phyloP scores from a whole-genome alignment of 345 rosid genomes.

The Arabis hirsuta region DNA sequence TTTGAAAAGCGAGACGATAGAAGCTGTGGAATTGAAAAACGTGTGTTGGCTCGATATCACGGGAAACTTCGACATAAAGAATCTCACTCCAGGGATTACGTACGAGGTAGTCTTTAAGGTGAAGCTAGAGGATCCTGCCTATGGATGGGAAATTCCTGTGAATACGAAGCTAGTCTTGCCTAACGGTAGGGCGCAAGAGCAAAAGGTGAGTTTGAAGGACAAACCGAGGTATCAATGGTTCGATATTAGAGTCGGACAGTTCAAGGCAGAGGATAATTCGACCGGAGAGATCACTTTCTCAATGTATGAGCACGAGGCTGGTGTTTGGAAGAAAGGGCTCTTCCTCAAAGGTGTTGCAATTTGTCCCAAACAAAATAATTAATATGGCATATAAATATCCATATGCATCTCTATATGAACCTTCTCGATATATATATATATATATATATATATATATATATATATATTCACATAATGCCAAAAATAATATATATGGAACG shows the following conservation, averaged over 20 bases:
- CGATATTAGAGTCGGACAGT: conserved; percentile 59
- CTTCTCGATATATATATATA: background rate
- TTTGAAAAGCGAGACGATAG: conserved; percentile 37
- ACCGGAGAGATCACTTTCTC: conserved; percentile 56
- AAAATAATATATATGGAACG: background rate
- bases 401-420: background rate
- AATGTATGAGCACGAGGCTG: conserved; percentile 53
- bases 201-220: conserved; percentile 40
- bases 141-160: conserved; percentile 65
- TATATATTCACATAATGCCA: background rate
- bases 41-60: conserved; percentile 70
- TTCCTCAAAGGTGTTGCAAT: conserved; percentile 58
- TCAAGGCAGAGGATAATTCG: conserved; percentile 23
- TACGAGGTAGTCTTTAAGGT: conserved; percentile 58
- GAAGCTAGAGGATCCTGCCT: conserved; percentile 50
- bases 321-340: conserved; percentile 70
- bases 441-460: background rate
- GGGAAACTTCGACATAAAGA: conserved; percentile 49
- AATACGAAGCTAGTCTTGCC: conserved; percentile 54
- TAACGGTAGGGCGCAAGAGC: conserved; percentile 46
- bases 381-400: background rate
- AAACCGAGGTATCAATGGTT: conserved; percentile 53
- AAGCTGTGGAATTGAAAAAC: conserved; percentile 50
- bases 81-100: conserved; percentile 55
- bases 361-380: conserved; percentile 46